Evolutionary conservation across 2,329 filamentous ascomycete genomes (phyloP).

Genomic region (Cladophialophora chaetospira): DNA sequence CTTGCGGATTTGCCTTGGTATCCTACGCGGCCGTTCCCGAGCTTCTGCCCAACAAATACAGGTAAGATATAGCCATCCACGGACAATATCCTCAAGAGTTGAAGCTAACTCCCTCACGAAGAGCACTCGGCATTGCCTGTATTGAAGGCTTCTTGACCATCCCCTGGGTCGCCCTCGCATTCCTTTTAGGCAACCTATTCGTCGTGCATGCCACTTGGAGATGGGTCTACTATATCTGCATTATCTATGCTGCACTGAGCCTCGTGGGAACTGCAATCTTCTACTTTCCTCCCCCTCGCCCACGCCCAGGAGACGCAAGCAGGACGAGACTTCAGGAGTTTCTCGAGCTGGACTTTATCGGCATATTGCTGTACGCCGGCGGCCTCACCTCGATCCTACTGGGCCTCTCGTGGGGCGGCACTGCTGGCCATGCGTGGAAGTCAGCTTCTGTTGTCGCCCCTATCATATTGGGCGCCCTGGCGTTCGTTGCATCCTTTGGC

Average conservation of each 20-base stretch:
- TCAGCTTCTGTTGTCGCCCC: slow-evolving; percentile 41
- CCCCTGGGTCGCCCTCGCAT: slow-evolving; percentile 40
- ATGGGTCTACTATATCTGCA: slow-evolving; percentile 47
- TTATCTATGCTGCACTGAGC: slow-evolving; percentile 6
- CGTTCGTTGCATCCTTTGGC: slow-evolving; percentile 40
- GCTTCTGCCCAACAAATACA: slow-evolving; percentile 42
- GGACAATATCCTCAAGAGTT: no score
- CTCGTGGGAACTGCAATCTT: slow-evolving; percentile 44
- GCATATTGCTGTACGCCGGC: slow-evolving; percentile 46
- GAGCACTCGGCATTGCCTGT: slow-evolving; percentile 34
- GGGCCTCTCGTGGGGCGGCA: slow-evolving; percentile 47
- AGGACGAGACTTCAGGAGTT: slow-evolving; percentile 40
- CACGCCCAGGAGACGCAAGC: slow-evolving; percentile 40
- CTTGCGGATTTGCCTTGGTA: slow-evolving; percentile 43
- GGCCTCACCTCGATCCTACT: slow-evolving; percentile 47
- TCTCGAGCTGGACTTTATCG: slow-evolving; percentile 50
- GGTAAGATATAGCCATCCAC: slow-evolving; percentile 42
- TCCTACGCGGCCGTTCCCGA: slow-evolving; percentile 40
- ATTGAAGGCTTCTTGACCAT: slow-evolving; percentile 42
- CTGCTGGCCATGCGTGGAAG: slow-evolving; percentile 44
- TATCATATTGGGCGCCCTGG: slow-evolving; percentile 42
- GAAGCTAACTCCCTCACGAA: no score
- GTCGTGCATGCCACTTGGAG: slow-evolving; percentile 52
- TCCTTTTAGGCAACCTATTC: slow-evolving; percentile 50
- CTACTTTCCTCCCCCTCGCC: slow-evolving; percentile 54